Evolutionary conservation across 768 basidiomycete genomes (phyloP).

Genomic region (Coprinopsis marcescibilis): DNA sequence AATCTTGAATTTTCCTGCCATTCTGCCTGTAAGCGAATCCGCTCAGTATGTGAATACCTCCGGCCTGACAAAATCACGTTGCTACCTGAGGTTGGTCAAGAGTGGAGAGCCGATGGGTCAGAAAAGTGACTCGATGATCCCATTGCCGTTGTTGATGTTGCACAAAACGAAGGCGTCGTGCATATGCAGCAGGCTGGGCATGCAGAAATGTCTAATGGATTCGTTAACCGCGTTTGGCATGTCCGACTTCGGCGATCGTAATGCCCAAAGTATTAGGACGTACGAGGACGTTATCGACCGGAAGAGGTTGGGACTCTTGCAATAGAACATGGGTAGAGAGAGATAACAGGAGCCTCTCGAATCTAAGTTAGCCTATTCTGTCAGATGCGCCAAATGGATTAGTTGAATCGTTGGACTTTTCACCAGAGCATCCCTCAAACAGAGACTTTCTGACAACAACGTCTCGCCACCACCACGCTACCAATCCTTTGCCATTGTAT

Average conservation of each 20-base stretch:
- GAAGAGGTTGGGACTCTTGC: conserved; percentile 18
- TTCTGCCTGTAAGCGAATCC: too few relatives aligned
- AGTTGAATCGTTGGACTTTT: conserved; percentile 28
- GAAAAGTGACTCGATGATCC: neutral
- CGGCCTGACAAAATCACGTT: too few relatives aligned
- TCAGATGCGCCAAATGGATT: neutral
- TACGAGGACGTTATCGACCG: neutral
- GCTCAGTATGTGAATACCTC: neutral
- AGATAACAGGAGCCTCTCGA: conserved; percentile 45
- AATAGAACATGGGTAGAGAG: conserved; percentile 47
- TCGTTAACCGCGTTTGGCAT: too few relatives aligned
- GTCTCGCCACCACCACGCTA: conserved; percentile 52
- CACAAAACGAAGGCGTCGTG: conserved; percentile 4
- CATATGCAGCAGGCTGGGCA: neutral
- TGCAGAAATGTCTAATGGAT: neutral
- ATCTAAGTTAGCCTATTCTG: conserved; percentile 26
- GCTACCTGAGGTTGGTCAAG: neutral
- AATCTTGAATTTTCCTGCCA: too few relatives aligned
- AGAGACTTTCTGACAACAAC: conserved; percentile 50
- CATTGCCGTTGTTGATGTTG: neutral
- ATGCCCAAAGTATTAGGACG: neutral
- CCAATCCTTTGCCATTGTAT: conserved; percentile 9
- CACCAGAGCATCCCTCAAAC: conserved; percentile 49
- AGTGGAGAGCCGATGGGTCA: conserved; percentile 1
- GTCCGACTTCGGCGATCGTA: too few relatives aligned